Percentiles rank a stretch among this genome's conserved stretches.
Evolutionary conservation across 2,329 filamentous ascomycete species (phyloP).

Genomic region (Diaporthe aspalathi): DNA sequence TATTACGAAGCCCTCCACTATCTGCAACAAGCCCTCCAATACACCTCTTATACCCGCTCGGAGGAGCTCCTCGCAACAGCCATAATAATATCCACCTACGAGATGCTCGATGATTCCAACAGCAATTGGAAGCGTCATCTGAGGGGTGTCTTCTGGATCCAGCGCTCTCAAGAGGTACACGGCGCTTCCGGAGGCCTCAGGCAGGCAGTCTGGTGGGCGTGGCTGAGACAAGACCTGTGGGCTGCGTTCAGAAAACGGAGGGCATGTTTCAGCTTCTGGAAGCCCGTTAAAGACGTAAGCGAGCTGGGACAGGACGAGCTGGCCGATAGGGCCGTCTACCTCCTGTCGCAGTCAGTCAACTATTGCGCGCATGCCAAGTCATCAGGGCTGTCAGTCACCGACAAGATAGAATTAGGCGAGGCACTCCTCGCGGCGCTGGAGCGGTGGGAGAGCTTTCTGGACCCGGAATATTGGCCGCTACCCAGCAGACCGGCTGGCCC

Average conservation of each 20-base stretch:
- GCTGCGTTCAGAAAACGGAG: constrained; percentile 70
- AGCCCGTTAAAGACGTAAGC: constrained; percentile 56
- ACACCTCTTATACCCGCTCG: constrained; percentile 67
- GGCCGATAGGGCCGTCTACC: constrained; percentile 61
- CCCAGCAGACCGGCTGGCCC: constrained; percentile 41
- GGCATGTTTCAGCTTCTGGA: constrained; percentile 68
- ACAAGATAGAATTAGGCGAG: constrained; percentile 35
- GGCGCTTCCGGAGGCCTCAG: constrained; percentile 67
- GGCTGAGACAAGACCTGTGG: constrained; percentile 75
- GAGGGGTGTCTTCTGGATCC: constrained; percentile 74
- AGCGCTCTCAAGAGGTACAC: constrained; percentile 70
- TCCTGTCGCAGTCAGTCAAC: constrained; percentile 64
- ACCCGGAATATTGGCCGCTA: constrained; percentile 54
- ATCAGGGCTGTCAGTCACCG: constrained; percentile 34
- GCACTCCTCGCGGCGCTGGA: constrained; percentile 44
- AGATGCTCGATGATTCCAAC: constrained; percentile 71
- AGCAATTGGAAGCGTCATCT: constrained; percentile 70
- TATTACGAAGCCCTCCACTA: constrained; percentile 74
- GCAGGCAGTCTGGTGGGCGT: constrained; percentile 73
- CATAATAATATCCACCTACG: constrained; percentile 71
- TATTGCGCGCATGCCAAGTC: constrained; percentile 46
- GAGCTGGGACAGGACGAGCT: constrained; percentile 61
- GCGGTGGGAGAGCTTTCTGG: constrained; percentile 48
- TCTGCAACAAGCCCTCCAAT: constrained; percentile 68
- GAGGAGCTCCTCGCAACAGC: constrained; percentile 69